Base-by-base conservation (phyloP, 2,329 filamentous ascomycete genomes). In the Xylaria hypoxylon region DNA sequence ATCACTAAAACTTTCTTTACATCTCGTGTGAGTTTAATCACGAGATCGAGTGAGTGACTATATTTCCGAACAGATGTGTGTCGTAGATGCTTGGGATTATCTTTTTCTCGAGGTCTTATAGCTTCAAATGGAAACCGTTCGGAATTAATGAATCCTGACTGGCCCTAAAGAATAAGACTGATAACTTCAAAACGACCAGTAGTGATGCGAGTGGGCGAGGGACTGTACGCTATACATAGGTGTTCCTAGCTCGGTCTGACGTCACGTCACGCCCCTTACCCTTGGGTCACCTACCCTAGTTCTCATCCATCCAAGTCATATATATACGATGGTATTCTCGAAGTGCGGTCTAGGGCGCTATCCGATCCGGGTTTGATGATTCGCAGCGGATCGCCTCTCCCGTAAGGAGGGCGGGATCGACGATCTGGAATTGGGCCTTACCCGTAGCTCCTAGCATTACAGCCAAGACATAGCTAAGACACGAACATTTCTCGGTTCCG, bases 401-500 rank as follows among this genome's bases (percentile, higher is more conserved):
- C 17, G 8, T 10, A 44, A 38, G 7, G 10, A 35, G 53, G 44
- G 42, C 6, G 31, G 15, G 1, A 26, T 6, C 19, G 47, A 19
- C 15, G 28, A 38, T 13, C 24, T 2, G 10, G 24, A 42, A 48
- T 19, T 4, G 6, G 28, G 17, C 31, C 19, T 15, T 38, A 31
- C 13, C 35, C 38, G 11, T 2, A 5, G 28, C 15, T 26, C 26
- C 6, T n/a, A 19, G 22, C 28, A 19, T 17, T 2, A 11, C 2
- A 42, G 42, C n/a, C 7, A 38, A 53, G 19, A 2, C 42, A 11
- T 2, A 42, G 42, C n/a, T 4, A 38, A 53, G 19, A 2, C 42
- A 15, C n/a, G 60, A 11, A 28, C 50, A 10, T 53, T 70, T 5
- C 58, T 56, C 19, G 62, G 66, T 33, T 66, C 67, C 28, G 53